Percentiles rank a stretch among this genome's conserved stretches.
Conservation (phyloP, 345 rosid species). For the Eucalyptus camaldulensis region DNA sequence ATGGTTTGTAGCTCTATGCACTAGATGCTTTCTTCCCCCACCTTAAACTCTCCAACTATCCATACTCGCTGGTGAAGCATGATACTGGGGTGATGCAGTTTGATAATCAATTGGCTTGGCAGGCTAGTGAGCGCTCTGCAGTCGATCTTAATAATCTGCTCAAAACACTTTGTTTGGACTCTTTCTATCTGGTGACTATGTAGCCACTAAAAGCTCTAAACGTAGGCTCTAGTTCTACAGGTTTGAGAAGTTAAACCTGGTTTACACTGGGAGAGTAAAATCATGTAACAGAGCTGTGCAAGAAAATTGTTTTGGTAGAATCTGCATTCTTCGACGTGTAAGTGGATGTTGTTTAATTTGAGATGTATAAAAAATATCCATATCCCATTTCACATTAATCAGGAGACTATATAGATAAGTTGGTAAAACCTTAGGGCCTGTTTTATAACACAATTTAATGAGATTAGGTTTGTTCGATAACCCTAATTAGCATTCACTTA, state of each 20-base stretch:
- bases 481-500: not conserved
- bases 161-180: not conserved
- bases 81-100: not conserved
- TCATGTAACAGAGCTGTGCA: not conserved
- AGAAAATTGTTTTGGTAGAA: not conserved
- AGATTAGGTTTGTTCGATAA: not conserved
- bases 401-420: not conserved
- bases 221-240: not conserved
- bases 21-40: not conserved
- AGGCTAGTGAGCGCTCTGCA: not conserved
- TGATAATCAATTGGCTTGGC: not conserved
- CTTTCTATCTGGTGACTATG: not conserved
- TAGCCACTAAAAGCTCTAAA: not conserved
- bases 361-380: not conserved
- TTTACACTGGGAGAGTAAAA: not conserved
- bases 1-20: not conserved
- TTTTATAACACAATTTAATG: not conserved
- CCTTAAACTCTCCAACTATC: not conserved
- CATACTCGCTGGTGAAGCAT: not conserved
- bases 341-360: not conserved
- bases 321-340: not conserved
- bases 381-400: not conserved
- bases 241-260: not conserved
- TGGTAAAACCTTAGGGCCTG: not conserved
- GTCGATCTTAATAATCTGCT: not conserved